Evolutionary conservation across 371 early-diverging fungal genomes (phyloP).

Genomic region (Actinomucor elegans): DNA sequence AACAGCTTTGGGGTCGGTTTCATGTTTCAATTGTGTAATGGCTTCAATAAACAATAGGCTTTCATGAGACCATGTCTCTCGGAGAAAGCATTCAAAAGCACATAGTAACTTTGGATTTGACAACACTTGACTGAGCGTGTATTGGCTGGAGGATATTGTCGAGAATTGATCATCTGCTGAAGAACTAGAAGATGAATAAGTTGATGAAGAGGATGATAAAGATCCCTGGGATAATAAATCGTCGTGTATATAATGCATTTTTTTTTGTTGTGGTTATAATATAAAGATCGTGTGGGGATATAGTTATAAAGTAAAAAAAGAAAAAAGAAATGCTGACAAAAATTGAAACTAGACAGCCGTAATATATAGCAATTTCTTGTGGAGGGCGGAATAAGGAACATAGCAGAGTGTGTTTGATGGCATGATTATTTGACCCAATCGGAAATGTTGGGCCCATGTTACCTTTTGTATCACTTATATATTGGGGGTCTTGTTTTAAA

Average conservation of each 20-base stretch:
- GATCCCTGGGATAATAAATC: slow-evolving; percentile 16
- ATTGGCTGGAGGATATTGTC: not conserved
- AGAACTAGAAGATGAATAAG: slow-evolving; percentile 14
- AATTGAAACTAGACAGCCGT: too few species aligned
- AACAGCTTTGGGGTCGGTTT: slow-evolving; percentile 18
- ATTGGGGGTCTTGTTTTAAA: too few species aligned
- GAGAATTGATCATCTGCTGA: slow-evolving; percentile 2
- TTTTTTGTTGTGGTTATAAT: not conserved
- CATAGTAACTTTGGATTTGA: slow-evolving; percentile 28
- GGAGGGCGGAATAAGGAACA: not conserved
- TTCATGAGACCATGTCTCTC: slow-evolving; percentile 27
- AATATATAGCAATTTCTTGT: too few species aligned
- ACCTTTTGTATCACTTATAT: too few species aligned
- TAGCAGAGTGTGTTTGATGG: not conserved
- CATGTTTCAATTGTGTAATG: slow-evolving; percentile 26
- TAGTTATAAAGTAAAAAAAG: not conserved
- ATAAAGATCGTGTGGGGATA: slow-evolving; percentile 1
- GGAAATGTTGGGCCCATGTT: slow-evolving; percentile 8
- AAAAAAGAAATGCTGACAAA: not conserved
- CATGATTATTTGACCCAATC: slow-evolving; percentile 31
- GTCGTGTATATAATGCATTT: slow-evolving; percentile 12
- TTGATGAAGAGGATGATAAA: slow-evolving; percentile 19
- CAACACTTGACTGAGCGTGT: slow-evolving; percentile 23
- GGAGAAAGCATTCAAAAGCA: slow-evolving; percentile 26
- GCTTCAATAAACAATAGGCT: slow-evolving; percentile 31